Conservation (phyloP, 2,329 filamentous ascomycete species). For the Davidsoniella virescens region DNA sequence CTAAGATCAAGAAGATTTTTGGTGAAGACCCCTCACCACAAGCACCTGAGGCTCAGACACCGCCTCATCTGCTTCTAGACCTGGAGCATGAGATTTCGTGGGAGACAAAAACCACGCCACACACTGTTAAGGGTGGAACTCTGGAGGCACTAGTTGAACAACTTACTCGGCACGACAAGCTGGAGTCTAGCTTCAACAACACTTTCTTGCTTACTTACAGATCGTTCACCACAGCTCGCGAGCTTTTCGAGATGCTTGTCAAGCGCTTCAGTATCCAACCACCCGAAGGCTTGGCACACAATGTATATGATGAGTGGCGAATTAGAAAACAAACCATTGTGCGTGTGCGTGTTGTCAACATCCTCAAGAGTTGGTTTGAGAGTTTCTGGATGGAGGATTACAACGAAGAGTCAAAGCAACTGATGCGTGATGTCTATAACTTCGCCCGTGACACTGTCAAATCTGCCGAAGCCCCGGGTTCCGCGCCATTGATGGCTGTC, state of each 20-base stretch:
- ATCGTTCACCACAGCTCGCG: conserved; percentile 80
- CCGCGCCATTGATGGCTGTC: conserved; percentile 65
- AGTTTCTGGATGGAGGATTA: conserved; percentile 97
- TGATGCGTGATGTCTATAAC: conserved; percentile 75
- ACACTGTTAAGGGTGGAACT: conserved; percentile 75
- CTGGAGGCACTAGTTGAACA: conserved; percentile 83
- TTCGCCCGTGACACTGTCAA: conserved; percentile 89
- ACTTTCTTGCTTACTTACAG: conserved; percentile 94
- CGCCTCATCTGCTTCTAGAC: conserved; percentile 72
- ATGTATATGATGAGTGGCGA: conserved; percentile 74
- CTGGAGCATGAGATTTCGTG: conserved; percentile 80
- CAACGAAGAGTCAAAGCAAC: conserved; percentile 63
- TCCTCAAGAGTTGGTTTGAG: conserved; percentile 96
- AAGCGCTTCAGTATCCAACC: conserved; percentile 87
- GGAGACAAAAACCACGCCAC: conserved; percentile 62
- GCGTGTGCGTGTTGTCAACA: conserved; percentile 90
- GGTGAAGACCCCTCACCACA: conserved; percentile 45
- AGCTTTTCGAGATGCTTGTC: conserved; percentile 84
- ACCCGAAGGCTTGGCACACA: conserved; percentile 57
- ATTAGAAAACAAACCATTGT: conserved; percentile 94
- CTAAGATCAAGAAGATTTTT: conserved; percentile 50
- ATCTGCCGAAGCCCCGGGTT: conserved; percentile 82
- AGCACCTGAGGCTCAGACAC: conserved; percentile 52
- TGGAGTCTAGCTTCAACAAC: conserved; percentile 91
- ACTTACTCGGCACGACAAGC: conserved; percentile 84